Conservation (phyloP, 495 filamentous ascomycete species). For the Wilcoxina mikolae region DNA sequence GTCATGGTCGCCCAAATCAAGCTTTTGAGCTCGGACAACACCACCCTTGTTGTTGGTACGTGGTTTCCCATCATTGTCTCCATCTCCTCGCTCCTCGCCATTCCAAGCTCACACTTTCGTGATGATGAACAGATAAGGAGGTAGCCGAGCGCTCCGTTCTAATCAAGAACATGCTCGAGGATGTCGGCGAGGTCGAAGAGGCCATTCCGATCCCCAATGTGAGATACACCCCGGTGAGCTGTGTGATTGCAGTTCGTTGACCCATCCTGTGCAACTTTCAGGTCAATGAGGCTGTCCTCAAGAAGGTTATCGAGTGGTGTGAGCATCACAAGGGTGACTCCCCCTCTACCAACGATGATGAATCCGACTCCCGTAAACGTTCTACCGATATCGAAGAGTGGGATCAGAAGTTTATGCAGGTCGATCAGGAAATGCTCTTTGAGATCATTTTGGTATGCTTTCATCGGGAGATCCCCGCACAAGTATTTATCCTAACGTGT, state of each 20-base stretch:
- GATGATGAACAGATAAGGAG: slow-evolving; percentile 46
- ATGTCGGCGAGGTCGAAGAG: slow-evolving; percentile 57
- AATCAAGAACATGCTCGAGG: slow-evolving; percentile 96
- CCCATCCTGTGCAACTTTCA: slow-evolving; percentile 23
- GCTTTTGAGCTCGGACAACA: slow-evolving; percentile 25
- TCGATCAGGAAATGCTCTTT: slow-evolving; percentile 98
- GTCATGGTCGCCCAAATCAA: slow-evolving; percentile 26
- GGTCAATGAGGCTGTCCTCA: slow-evolving; percentile 86
- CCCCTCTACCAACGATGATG: slow-evolving; percentile 58
- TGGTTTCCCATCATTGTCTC: slow-evolving; percentile 9
- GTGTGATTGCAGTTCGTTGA: neutral
- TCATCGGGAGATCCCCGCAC: neutral
- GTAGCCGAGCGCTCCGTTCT: slow-evolving; percentile 85
- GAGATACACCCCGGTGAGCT: slow-evolving; percentile 29
- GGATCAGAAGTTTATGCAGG: slow-evolving; percentile 99
- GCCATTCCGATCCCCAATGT: slow-evolving; percentile 81
- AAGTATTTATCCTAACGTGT: neutral
- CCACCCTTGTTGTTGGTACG: slow-evolving; percentile 26
- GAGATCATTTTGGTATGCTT: slow-evolving; percentile 86
- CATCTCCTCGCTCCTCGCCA: slow-evolving; percentile 11
- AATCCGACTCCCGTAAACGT: slow-evolving; percentile 90
- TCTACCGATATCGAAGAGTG: slow-evolving; percentile 98
- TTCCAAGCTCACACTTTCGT: neutral
- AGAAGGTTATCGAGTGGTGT: slow-evolving; percentile 97
- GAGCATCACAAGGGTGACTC: slow-evolving; percentile 84